Evolutionary conservation across 768 basidiomycete genomes (phyloP).

Genomic region (Phaeotremella skinneri): DNA sequence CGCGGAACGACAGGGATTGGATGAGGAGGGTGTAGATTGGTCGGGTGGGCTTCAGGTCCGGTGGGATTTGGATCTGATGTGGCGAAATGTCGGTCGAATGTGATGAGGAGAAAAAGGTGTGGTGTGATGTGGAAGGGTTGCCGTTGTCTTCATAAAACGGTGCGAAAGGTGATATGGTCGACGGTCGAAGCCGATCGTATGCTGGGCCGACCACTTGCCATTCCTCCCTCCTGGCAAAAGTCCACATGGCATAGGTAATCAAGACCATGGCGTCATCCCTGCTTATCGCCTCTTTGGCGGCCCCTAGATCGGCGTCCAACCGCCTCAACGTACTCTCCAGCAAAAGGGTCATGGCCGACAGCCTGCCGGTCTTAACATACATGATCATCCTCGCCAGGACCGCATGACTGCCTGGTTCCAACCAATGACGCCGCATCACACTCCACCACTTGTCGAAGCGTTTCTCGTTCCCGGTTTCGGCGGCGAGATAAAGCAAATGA

Average conservation of each 20-base stretch:
- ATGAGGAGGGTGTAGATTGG: conserved; percentile 37
- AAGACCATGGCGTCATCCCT: conserved; percentile 18
- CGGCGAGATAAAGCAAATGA: conserved; percentile 38
- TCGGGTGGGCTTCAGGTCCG: conserved; percentile 12
- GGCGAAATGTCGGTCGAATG: neutral
- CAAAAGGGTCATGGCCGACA: conserved; percentile 19
- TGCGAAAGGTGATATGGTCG: neutral
- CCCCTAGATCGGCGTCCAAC: neutral
- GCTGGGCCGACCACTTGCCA: conserved; percentile 32
- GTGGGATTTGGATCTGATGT: conserved; percentile 17
- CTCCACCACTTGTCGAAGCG: conserved; percentile 22
- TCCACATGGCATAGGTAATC: conserved; percentile 32
- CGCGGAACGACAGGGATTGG: conserved; percentile 23
- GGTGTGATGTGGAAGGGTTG: neutral
- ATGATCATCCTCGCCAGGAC: conserved; percentile 25
- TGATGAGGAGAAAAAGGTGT: conserved; percentile 6
- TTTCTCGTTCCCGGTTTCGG: conserved; percentile 16
- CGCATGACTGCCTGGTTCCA: conserved; percentile 25
- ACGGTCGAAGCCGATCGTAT: conserved; percentile 22
- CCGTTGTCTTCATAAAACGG: neutral
- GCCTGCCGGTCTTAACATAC: conserved; percentile 14
- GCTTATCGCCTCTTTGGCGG: neutral
- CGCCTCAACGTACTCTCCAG: neutral
- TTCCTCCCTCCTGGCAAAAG: conserved; percentile 24
- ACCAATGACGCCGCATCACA: neutral